These are phyloP conservation scores for Carpinus fangiana DNA, from an alignment of 306 rosid genomes.

Conservation along the genomic window DNA sequence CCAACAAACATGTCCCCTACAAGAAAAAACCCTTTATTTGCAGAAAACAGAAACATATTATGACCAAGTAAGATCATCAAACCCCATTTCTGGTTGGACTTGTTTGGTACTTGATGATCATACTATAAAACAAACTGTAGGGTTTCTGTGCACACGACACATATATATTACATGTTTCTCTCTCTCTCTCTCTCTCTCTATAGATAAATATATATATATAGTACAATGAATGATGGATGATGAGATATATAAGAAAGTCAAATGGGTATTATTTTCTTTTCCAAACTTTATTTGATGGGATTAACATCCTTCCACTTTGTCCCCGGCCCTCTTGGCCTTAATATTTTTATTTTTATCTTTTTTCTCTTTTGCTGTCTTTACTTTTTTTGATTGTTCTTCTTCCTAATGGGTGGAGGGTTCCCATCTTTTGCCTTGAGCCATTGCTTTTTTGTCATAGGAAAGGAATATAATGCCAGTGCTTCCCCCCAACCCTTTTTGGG, in stretches of 20 bases:
- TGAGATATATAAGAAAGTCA: constrained; percentile 74
- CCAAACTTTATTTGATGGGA: constrained; percentile 80
- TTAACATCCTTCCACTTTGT: constrained; percentile 99
- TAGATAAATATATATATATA: constrained; percentile 19
- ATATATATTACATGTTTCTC: constrained; percentile 7
- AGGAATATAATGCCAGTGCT: constrained; percentile 65
- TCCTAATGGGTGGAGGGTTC: constrained; percentile 62
- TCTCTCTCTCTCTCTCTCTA: background rate
- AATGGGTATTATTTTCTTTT: constrained; percentile 65
- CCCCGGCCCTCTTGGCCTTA: constrained; percentile 67
- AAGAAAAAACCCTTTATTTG: no score
- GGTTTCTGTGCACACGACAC: no score
- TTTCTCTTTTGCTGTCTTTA: constrained; percentile 30
- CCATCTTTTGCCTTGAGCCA: constrained; percentile 63
- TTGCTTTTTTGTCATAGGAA: constrained; percentile 77
- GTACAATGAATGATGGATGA: constrained; percentile 75
- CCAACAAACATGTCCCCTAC: no score
- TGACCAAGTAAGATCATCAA: background rate
- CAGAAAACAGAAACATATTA: background rate
- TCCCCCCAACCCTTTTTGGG: constrained; percentile 48
- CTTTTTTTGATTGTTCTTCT: constrained; percentile 26
- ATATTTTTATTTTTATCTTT: background rate
- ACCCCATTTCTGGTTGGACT: background rate
- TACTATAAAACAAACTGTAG: background rate
- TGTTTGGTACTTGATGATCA: background rate